Base-by-base conservation (phyloP, 2,329 filamentous ascomycete genomes). In the Colletotrichum sansevieriae region DNA sequence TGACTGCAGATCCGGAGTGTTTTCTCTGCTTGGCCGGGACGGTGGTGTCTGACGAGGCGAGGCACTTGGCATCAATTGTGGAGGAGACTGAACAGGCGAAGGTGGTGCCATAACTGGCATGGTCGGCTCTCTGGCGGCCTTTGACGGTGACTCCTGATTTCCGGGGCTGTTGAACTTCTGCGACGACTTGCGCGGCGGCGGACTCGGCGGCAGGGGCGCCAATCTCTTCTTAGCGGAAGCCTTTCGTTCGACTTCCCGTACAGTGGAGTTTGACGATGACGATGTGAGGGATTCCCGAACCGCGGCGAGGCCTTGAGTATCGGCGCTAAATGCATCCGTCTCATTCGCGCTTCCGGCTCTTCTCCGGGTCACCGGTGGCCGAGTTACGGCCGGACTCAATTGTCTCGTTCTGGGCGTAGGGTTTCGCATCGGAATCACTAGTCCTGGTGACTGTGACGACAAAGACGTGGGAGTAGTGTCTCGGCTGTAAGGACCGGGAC, bases 381-480 rank as follows among this genome's bases (percentile, higher is more conserved):
- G 83, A 58, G 82, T 87, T 68, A 84, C 78, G 55, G 83, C 81
- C 54, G 85, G 88, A 74, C 87, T 91, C 63, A 79, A 80, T 76
- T 89, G 87, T 72, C 84, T 84, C 66, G 78, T 75, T 73, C 85
- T 84, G n/a, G 82, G 77, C 57, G 81, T 79, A 29, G 78, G 84
- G 72, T 76, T 83, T 70, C 79, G 83, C 70, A 77, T 82, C 62
- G 79, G 87, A 70, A 75, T 84, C 76, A 88, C 79, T 4, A 91
- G 78, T 3, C 88, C 86, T 3, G 92, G 91, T 15, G 91, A 94
- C 73, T 91, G 90, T 1, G 92, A 94, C 8, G 90, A 91, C 71
- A 92, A 90, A 10, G 92, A 94, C 4, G 91, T 94, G 7, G 92
- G 92, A 3, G 92, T 94, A 1, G 92, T 94, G 68, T 92, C 91